Evolutionary conservation across 768 basidiomycete genomes (phyloP).

Genomic region (Tricholoma sp.): DNA sequence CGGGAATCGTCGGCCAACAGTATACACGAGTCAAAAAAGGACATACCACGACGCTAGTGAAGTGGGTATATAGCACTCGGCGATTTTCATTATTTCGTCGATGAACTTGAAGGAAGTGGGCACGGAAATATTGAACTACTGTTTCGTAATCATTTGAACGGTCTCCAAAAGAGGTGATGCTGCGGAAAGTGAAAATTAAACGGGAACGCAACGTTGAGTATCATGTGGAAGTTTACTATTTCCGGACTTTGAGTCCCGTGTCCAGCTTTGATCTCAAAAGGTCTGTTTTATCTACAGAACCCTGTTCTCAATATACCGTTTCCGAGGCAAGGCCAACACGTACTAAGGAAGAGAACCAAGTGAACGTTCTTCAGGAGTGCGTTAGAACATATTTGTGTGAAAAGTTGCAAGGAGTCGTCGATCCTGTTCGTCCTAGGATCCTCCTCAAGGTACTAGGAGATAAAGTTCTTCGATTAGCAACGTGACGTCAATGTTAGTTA

Average conservation of each 20-base stretch:
- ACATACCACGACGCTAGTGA: slow-evolving; percentile 75
- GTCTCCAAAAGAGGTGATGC: slow-evolving; percentile 78
- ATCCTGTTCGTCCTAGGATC: slow-evolving; percentile 82
- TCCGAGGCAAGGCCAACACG: slow-evolving; percentile 15
- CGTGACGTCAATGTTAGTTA: slow-evolving; percentile 7
- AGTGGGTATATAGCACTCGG: slow-evolving; percentile 76
- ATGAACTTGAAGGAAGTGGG: slow-evolving; percentile 83
- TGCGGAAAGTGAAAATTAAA: slow-evolving; percentile 18
- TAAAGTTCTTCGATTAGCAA: slow-evolving; percentile 1
- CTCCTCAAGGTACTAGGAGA: slow-evolving; percentile 73
- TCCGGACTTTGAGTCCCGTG: slow-evolving; percentile 62
- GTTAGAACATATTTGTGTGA: slow-evolving; percentile 82
- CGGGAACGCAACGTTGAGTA: not conserved
- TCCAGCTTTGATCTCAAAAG: slow-evolving; percentile 69
- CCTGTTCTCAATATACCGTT: not conserved
- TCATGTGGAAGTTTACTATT: slow-evolving; percentile 53
- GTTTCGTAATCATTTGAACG: slow-evolving; percentile 79
- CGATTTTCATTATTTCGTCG: slow-evolving; percentile 74
- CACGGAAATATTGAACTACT: slow-evolving; percentile 82
- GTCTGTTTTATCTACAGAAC: slow-evolving; percentile 65
- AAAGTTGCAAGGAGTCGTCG: slow-evolving; percentile 84
- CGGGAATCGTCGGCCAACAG: not conserved
- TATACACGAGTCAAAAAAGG: slow-evolving; percentile 2
- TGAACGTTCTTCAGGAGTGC: slow-evolving; percentile 68
- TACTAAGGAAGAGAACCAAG: slow-evolving; percentile 55